Evolutionary conservation across 2,329 filamentous ascomycete species (phyloP), one percentile per base, ranked within the genome.

Genomic region (Zarea fungicola): DNA sequence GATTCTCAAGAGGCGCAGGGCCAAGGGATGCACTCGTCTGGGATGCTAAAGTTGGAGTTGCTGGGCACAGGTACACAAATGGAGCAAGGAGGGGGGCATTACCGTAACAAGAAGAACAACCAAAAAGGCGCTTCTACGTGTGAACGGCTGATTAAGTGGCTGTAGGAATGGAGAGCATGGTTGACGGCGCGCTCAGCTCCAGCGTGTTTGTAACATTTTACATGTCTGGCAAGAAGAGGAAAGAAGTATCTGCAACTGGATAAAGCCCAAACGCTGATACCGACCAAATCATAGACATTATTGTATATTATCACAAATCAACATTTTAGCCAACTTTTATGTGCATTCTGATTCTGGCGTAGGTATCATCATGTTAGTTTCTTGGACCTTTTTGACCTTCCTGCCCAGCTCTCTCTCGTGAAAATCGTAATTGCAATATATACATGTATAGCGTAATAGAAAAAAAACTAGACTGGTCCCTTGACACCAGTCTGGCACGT

Each of bases 11-110:
- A 65, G 78, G 58, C 69, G 80, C 63, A 69, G 60, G 64, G 56
- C 68, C 13, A 82, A 81, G 73, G 74, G 77, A 46, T 65, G 80
- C 54, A 68, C 65, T 58, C 63, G 68, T 57, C 50, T 80, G 46
- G 46, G 46, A 22, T 53, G 62, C 57, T 16, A 60, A 53, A 54
- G 18, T 16, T 35, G 23, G 16, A 5, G n/a, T n/a, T n/a, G n/a
- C n/a, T n/a, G n/a, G n/a, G n/a, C n/a, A n/a, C n/a, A n/a, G n/a
- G n/a, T n/a, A n/a, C n/a, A n/a, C n/a, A n/a, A n/a, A n/a, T n/a
- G n/a, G n/a, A n/a, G n/a, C n/a, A n/a, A n/a, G n/a, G n/a, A n/a
- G n/a, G n/a, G n/a, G n/a, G n/a, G n/a, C n/a, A n/a, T n/a, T n/a
- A n/a, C n/a, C n/a, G n/a, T n/a, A n/a, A n/a, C n/a, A n/a, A n/a